Percentiles rank a stretch among this genome's conserved stretches.
Evolutionary conservation across 2,329 filamentous ascomycete species (phyloP).

Genomic region (Neonectria ditissima): DNA sequence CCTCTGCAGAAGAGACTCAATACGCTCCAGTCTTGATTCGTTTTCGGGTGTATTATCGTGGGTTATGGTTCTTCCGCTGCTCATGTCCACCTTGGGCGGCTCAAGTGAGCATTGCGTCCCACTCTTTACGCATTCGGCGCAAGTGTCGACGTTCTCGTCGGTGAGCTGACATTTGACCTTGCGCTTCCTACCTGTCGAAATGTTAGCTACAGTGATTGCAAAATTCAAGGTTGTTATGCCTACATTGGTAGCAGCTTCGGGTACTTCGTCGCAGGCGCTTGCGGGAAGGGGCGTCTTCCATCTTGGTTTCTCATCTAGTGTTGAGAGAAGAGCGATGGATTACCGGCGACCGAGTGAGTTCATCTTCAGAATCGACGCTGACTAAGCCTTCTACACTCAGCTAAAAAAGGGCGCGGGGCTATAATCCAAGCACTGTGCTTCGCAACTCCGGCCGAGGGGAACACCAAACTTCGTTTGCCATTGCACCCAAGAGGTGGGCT

Average conservation of each 20-base stretch:
- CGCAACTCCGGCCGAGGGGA: too few species aligned
- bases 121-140: constrained; percentile 30
- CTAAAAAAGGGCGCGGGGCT: not conserved
- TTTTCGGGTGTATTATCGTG: constrained; percentile 4
- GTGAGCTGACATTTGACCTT: constrained; percentile 36
- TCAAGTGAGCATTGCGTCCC: constrained; percentile 26
- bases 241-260: constrained; percentile 31
- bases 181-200: constrained; percentile 26
- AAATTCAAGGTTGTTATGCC: not conserved
- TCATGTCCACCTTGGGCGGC: not conserved
- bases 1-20: constrained; percentile 25
- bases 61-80: not conserved
- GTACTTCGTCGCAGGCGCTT: constrained; percentile 30
- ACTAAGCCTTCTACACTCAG: not conserved
- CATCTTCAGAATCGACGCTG: too few species aligned
- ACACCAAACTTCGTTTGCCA: too few species aligned
- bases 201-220: not conserved
- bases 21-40: constrained; percentile 24
- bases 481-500: too few species aligned
- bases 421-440: not conserved
- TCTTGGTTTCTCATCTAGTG: not conserved
- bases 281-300: constrained; percentile 22
- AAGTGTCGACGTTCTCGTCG: constrained; percentile 22
- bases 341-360: too few species aligned
- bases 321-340: too few species aligned